These are phyloP conservation scores for Saturnispora dispora DNA, from an alignment of 805 yeast genomes.

Conservation along the genomic window DNA sequence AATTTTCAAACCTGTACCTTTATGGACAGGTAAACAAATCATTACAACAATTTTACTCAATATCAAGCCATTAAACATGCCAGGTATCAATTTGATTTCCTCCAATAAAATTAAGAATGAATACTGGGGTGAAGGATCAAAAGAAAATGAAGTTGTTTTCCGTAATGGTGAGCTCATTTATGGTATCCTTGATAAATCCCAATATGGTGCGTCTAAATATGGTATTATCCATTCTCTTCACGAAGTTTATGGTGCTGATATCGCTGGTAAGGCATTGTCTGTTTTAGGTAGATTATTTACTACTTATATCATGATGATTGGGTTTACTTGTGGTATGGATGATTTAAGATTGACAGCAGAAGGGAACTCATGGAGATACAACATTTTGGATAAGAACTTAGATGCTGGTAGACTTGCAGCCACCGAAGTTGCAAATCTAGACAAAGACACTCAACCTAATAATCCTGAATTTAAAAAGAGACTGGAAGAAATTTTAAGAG, in stretches of 20 bases:
- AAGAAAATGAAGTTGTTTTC: constrained; percentile 81
- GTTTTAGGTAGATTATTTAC: constrained; percentile 95
- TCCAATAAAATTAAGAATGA: constrained; percentile 87
- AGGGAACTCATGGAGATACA: constrained; percentile 84
- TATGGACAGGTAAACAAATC: constrained; percentile 98
- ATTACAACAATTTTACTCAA: constrained; percentile 86
- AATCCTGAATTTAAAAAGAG: constrained; percentile 79
- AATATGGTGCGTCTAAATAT: constrained; percentile 95
- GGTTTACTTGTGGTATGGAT: constrained; percentile 99
- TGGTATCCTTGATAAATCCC: constrained; percentile 96
- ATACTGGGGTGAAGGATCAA: constrained; percentile 84
- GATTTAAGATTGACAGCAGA: constrained; percentile 86
- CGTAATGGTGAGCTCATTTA: constrained; percentile 76
- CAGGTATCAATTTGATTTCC: constrained; percentile 81
- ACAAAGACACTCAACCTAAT: constrained; percentile 33
- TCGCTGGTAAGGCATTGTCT: constrained; percentile 83
- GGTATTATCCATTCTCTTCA: constrained; percentile 96
- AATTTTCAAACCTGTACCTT: constrained; percentile 70
- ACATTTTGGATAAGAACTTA: constrained; percentile 65
- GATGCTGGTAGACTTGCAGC: constrained; percentile 91
- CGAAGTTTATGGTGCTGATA: constrained; percentile 86
- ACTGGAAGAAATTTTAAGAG: constrained; percentile 90
- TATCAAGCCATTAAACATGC: constrained; percentile 77
- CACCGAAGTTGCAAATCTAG: constrained; percentile 84
- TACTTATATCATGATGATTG: constrained; percentile 82